Base-by-base conservation (phyloP, 1,284 basidiomycete genomes). In the Malassezia yamatoensis region DNA sequence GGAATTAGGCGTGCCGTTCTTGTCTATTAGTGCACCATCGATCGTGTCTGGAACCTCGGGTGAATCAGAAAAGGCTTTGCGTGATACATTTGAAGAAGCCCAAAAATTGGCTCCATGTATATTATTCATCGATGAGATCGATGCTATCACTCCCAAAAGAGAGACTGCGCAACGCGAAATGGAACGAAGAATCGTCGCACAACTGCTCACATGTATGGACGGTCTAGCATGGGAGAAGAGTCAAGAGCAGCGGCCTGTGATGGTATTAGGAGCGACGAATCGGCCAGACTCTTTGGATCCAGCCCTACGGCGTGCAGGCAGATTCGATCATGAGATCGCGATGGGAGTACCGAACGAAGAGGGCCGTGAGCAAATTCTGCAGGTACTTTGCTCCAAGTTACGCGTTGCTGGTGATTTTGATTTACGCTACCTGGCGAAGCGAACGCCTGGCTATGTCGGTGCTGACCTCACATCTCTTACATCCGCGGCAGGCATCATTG, bases 31-130 rank as follows among this genome's bases (percentile, higher is more conserved):
- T 5, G 91, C 93, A 0, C 93, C 93, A 0, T 88, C 86, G 0
- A 87, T 98, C 59, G 90, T 98, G 1, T 90, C 87, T 0, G 93
- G 93, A 1, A 96, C 96, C 85, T 94, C 89, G 0, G 93, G 93
- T 54, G 93, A 98, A 77, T 90, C 87, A 0, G 93, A 98, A 75
- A 94, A 93, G 78, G 90, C 90, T 0, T 78, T 98, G 15, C 79
- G 93, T 43, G 93, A 96, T 68, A 91, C 89, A 0, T 98, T 98
- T 71, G 93, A 96, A 20, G 69, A 74, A 51, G 72, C 70, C 4
- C 59, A 65, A 18, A 55, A 56, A 10, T 65, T 72, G 12, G 70
- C 70, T 0, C 72, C 72, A 3, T 70, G 66, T 58, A 74, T 74
- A 32, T 59, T 74, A 18, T 74, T 74, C 54, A 64, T 74, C 47